Base-by-base conservation (phyloP, 768 basidiomycete species). In the Macrolepiota albuminosa region DNA sequence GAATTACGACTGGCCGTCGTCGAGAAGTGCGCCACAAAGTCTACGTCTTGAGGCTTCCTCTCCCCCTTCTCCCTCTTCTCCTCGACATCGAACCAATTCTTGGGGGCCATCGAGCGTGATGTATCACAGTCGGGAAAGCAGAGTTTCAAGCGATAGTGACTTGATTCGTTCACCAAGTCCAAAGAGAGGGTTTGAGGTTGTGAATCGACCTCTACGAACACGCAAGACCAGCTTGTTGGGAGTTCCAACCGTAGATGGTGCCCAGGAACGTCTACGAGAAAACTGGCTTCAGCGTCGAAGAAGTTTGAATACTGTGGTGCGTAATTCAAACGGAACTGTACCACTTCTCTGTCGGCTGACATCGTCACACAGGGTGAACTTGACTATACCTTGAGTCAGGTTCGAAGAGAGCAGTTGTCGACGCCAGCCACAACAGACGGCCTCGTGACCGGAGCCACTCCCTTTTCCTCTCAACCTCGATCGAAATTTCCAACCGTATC, bases 251-350 rank as follows among this genome's bases (percentile, higher is more conserved):
- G 51, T 37, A 21, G 63, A 66, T 26, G 46, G 50, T 54, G 54
- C 60, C 16, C 57, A 66, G 13, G 64, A 67, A 45, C 71, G 67
- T 61, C 73, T 91, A 42, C 83, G 84, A 34, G 89, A 93, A 53
- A 89, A 89, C 68, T 93, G 91, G 91, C 75, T 91, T 37, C 81
- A 87, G 58, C 82, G 87, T 54, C 79, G 91, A 55, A 81, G 89
- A 59, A 90, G 86, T 68, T 73, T 88, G 34, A 86, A 84, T 66
- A 80, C 82, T 58, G 83, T 88, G 75, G 90, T 91, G 69, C 68
- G 86, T 75, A 45, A 6, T 57, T 21, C 18, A 26, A 60, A n/a
- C 16, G 16, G 29, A 46, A 18, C n/a, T 14, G 2, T 9, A 24
- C 45, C 37, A 8, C 43, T 50, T 9, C 7, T 51, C 61, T 51